Evolutionary conservation across 805 yeast genomes (phyloP), one percentile per base, ranked within the genome.

Genomic region (Lachancea meyersii): DNA sequence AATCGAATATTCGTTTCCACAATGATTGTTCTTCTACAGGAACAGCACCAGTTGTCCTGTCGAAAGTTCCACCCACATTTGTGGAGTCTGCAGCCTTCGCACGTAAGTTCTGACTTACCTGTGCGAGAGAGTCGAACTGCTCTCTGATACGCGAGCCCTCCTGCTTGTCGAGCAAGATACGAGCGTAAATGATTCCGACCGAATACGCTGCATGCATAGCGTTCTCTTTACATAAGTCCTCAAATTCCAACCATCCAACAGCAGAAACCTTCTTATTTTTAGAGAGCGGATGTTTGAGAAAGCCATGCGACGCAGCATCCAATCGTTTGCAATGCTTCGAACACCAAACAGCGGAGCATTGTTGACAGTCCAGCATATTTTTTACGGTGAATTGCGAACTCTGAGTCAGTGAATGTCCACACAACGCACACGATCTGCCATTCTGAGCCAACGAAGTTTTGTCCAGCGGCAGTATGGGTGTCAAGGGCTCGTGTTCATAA

Each of bases 291-390:
- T 86, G 94, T 57, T 79, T 79, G 43, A 81, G 66, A 2, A 69
- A 59, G 1, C 65, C 63, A 57, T 86, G 95, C 7, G 73, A 58
- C 13, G 60, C 53, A n/a, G 60, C 53, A 52, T 80, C 80, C 17
- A 49, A 48, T 44, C 70, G 72, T 53, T 79, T 78, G 65, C 95
- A 86, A 8, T 57, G 60, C 37, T 63, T 67, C 5, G 79, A 72
- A 60, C 95, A 86, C 91, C 93, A 86, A 38, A 79, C 65, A 40
- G 78, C 82, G 6, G 71, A 60, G 51, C 91, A 83, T 13, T 71
- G 70, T 39, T 71, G 67, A 63, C 95, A 86, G 49, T 79, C 82
- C 37, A 80, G 64, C n/a, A 82, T 80, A 40, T 65, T 58, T 38
- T 56, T 53, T 27, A 65, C 48, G 14, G 67, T 52, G 28, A 52